phyloP scores from a whole-genome alignment of 2,329 filamentous ascomycete genomes.

The Alternaria novae-zelandiae region DNA sequence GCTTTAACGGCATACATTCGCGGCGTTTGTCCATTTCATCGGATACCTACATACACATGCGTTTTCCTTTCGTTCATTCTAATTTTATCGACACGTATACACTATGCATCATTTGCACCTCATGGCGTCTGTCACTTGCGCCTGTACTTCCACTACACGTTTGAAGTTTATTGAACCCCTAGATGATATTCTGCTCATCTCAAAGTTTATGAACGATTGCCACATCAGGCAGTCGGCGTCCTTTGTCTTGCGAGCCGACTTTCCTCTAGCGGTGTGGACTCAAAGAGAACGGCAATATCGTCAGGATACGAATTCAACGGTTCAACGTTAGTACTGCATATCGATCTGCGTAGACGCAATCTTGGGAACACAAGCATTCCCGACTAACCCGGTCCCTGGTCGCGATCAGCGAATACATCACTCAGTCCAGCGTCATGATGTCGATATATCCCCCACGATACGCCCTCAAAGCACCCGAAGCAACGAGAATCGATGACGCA shows the following conservation, averaged over 20 bases:
- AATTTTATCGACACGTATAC: not conserved
- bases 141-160: not conserved
- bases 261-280: not conserved
- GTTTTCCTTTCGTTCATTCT: not conserved
- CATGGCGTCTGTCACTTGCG: not conserved
- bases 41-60: not conserved
- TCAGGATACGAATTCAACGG: not conserved
- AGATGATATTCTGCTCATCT: not conserved
- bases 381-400: not conserved
- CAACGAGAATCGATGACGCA: slow-evolving; percentile 6
- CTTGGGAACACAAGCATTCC: not conserved
- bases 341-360: not conserved
- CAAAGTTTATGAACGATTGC: not conserved
- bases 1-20: not conserved
- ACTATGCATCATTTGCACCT: not conserved
- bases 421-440: not conserved
- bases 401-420: not conserved
- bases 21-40: not conserved
- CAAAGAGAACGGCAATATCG: not conserved
- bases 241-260: too few relatives aligned
- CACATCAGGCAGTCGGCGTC: not conserved
- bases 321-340: not conserved
- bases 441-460: not conserved
- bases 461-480: not conserved
- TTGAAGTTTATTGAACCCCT: too few relatives aligned